A percentile compares a stretch with the other conserved stretches of the same genome.
These are phyloP conservation scores for Paspalum notatum DNA, from an alignment of 176 grass and related monocot species.

Conservation along the genomic window DNA sequence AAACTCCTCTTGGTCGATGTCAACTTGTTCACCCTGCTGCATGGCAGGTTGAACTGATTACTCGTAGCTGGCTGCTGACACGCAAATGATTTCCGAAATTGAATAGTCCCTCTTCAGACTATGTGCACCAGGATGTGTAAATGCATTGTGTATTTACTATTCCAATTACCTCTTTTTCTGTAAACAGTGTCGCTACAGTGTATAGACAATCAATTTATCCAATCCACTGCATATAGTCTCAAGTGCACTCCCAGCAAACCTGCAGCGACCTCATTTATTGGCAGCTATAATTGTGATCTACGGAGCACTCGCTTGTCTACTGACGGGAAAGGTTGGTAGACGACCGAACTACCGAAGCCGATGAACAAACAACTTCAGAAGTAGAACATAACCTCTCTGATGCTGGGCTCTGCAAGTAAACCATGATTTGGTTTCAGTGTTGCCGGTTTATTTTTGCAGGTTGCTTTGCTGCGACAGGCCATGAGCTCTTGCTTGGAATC, in stretches of 20 bases:
- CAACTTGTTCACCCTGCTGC: constrained; percentile 46
- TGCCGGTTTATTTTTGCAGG: neutral
- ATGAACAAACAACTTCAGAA: constrained; percentile 12
- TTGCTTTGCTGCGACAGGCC: neutral
- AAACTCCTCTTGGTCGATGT: constrained; percentile 26
- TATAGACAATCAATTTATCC: too few species aligned
- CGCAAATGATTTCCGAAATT: constrained; percentile 56
- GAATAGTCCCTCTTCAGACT: too few species aligned
- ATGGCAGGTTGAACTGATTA: constrained; percentile 42
- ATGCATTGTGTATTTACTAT: too few species aligned
- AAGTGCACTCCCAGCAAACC: constrained; percentile 48
- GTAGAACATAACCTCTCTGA: too few species aligned
- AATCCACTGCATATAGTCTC: too few species aligned
- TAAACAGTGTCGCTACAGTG: too few species aligned
- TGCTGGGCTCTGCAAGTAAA: neutral
- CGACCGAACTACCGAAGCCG: neutral
- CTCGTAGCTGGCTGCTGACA: constrained; percentile 48
- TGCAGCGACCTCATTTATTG: constrained; percentile 54
- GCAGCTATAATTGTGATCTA: constrained; percentile 42
- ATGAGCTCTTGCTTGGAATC: constrained; percentile 36
- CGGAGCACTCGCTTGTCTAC: constrained; percentile 15
- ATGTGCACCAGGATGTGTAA: too few species aligned
- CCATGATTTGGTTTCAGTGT: constrained; percentile 3
- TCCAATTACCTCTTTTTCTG: too few species aligned
- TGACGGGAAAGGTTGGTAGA: constrained; percentile 15